phyloP scores from a whole-genome alignment of 208 protist genomes.

The Wallacemonas sp. region DNA sequence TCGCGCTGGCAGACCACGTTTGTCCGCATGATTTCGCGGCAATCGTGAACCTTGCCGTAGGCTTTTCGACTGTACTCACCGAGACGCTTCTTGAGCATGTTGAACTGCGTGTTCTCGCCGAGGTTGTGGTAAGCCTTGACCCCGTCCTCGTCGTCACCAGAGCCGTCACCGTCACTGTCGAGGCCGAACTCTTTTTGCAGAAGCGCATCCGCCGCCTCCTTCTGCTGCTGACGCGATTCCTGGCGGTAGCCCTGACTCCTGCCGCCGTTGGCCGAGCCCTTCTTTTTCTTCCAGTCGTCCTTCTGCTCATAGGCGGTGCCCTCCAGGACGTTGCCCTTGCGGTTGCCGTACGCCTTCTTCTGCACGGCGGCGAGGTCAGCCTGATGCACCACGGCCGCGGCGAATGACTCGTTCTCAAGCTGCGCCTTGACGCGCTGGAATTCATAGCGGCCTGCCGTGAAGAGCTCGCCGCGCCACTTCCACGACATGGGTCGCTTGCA shows the following conservation, averaged over 20 bases:
- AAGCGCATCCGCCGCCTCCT: constrained; percentile 67
- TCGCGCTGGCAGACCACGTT: constrained; percentile 99
- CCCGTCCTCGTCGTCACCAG: constrained; percentile 54
- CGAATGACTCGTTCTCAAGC: constrained; percentile 96
- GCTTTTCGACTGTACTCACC: constrained; percentile 96
- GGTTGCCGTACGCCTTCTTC: constrained; percentile 92
- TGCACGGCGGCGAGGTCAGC: constrained; percentile 85
- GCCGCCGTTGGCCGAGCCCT: constrained; percentile 15
- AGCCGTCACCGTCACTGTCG: constrained; percentile 23
- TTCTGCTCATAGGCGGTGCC: constrained; percentile 86
- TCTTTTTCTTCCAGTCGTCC: constrained; percentile 44
- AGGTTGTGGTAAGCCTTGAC: constrained; percentile 85
- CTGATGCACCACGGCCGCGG: constrained; percentile 72
- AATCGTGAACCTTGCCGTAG: constrained; percentile 97
- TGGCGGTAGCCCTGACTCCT: constrained; percentile 69
- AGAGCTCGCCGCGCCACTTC: constrained; percentile 98
- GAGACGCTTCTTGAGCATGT: constrained; percentile 95
- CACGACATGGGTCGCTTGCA: constrained; percentile 98
- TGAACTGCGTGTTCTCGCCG: constrained; percentile 90
- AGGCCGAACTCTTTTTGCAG: constrained; percentile 43
- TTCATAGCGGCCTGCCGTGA: constrained; percentile 94
- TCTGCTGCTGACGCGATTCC: constrained; percentile 53
- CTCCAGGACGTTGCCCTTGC: constrained; percentile 90
- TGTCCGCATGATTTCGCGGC: constrained; percentile 81
- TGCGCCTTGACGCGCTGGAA: constrained; percentile 96